Percentiles rank a stretch among this genome's conserved stretches.
Evolutionary conservation across 2,329 filamentous ascomycete genomes (phyloP).

Genomic region (Penicillium glabrum): DNA sequence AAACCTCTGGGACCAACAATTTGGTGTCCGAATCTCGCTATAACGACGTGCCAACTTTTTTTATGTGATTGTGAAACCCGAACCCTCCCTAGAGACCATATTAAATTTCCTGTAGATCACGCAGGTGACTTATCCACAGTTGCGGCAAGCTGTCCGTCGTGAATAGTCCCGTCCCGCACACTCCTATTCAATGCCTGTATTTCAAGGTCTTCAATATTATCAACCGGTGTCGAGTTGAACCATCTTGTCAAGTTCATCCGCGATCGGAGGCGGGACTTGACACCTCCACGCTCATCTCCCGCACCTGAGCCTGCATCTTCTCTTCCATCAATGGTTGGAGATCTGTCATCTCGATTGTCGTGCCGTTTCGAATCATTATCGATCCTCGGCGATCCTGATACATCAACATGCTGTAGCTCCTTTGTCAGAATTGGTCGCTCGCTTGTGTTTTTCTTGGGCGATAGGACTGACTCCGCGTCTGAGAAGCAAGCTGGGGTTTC

Average conservation of each 20-base stretch:
- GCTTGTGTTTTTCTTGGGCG: conserved; percentile 13
- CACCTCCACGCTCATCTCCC: conserved; percentile 30
- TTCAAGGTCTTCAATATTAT: conserved; percentile 1
- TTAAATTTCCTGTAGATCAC: conserved; percentile 1
- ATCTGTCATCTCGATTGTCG: conserved; percentile 23
- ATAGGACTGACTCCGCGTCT: conserved; percentile 39
- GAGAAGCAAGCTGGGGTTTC: conserved; percentile 40
- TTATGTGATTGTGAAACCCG: conserved; percentile 32
- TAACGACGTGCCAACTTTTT: conserved; percentile 46
- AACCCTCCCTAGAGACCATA: background rate
- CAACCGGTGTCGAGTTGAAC: conserved; percentile 8
- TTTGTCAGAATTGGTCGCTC: conserved; percentile 28
- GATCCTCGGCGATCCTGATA: conserved; percentile 31
- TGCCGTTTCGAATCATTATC: conserved; percentile 29
- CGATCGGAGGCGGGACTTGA: conserved; percentile 18
- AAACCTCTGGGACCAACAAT: conserved; percentile 16
- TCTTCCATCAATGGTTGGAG: conserved; percentile 29
- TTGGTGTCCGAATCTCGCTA: conserved; percentile 36
- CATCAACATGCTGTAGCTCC: conserved; percentile 33
- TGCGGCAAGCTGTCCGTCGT: background rate
- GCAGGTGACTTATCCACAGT: background rate
- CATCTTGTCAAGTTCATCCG: conserved; percentile 16
- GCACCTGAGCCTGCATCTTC: conserved; percentile 30
- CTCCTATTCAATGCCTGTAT: conserved; percentile 4
- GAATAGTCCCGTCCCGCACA: background rate